Evolutionary conservation across 352 stramenopile species (phyloP).

Genomic region (Phytophthora podocarpi): DNA sequence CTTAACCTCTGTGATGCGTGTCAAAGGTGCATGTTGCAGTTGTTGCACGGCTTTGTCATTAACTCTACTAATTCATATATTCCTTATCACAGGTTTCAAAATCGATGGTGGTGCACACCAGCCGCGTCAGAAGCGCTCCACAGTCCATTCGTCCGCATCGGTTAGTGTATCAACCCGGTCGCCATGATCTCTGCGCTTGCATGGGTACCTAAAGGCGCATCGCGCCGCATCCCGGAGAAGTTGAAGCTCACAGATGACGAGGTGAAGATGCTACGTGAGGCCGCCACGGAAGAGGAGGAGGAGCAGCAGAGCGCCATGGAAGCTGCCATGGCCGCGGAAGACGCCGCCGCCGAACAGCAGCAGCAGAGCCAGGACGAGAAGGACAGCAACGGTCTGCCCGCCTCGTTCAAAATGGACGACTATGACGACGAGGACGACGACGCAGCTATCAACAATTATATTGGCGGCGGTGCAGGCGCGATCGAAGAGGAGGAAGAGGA

Average conservation of each 20-base stretch:
- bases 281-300: constrained; percentile 71
- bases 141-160: constrained; percentile 13
- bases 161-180: neutral
- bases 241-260: constrained; percentile 86
- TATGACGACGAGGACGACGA: constrained; percentile 90
- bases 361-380: constrained; percentile 31
- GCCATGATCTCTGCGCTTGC: constrained; percentile 40
- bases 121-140: constrained; percentile 7
- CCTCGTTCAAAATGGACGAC: constrained; percentile 87
- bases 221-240: constrained; percentile 78
- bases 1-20: neutral
- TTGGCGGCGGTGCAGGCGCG: constrained; percentile 39
- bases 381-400: constrained; percentile 57
- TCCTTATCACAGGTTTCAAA: constrained; percentile 9
- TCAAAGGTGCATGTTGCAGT: constrained; percentile 6
- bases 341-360: constrained; percentile 36
- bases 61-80: constrained; percentile 1
- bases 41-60: constrained; percentile 1
- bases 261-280: constrained; percentile 80
- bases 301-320: constrained; percentile 68
- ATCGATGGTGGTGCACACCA: constrained; percentile 11
- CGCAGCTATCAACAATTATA: constrained; percentile 80
- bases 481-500: constrained; percentile 55
- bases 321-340: constrained; percentile 53
- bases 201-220: constrained; percentile 45